Base-by-base conservation (phyloP, 179 eudicot species). In the Carnegiea gigantea region DNA sequence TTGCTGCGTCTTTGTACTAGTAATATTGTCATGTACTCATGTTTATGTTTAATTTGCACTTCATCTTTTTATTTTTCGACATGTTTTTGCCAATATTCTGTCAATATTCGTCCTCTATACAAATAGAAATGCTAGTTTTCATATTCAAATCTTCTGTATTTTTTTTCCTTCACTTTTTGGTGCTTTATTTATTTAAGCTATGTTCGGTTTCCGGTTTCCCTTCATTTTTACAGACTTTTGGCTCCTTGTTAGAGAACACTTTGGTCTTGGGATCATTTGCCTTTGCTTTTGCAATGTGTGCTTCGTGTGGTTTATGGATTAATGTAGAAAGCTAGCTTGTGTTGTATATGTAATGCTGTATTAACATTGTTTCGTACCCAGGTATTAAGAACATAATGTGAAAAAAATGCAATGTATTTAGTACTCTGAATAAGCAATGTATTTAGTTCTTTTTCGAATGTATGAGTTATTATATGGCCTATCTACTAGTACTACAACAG, bases 131-230 rank as follows among this genome's bases (percentile, higher is more conserved):
- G n/a, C n/a, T n/a, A n/a, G n/a, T n/a, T n/a, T n/a, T n/a, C n/a
- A n/a, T n/a, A n/a, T n/a, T n/a, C n/a, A n/a, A n/a, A 20, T 82
- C 83, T 65, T 77, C 57, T 85, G 83, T 85, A 79, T 68, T 78
- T 65, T 79, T 78, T 10, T 46, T 68, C 70, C 70, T 51, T 4
- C 57, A 5, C 70, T 57, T 70, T 59, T 77, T 78, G 9, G 48
- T 75, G 70, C 77, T 82, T 59, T 75, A 3, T 48, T 59, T 33
- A 20, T 72, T 15, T 68, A 57, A 65, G 78, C 60, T 84, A 17
- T 48, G 28, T 76, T 28, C 57, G 33, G 4, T 74, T 38, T 82
- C 24, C 79, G 33, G 4, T 74, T 38, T 82, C 24, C 79, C 81
- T 77, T 85, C 60, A 54, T 62, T 82, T 72, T 38, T 28, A 77